Percentiles rank a stretch among this genome's conserved stretches.
Evolutionary conservation across 2,329 filamentous ascomycete genomes (phyloP).

Genomic region (Calonectria fujianensis): DNA sequence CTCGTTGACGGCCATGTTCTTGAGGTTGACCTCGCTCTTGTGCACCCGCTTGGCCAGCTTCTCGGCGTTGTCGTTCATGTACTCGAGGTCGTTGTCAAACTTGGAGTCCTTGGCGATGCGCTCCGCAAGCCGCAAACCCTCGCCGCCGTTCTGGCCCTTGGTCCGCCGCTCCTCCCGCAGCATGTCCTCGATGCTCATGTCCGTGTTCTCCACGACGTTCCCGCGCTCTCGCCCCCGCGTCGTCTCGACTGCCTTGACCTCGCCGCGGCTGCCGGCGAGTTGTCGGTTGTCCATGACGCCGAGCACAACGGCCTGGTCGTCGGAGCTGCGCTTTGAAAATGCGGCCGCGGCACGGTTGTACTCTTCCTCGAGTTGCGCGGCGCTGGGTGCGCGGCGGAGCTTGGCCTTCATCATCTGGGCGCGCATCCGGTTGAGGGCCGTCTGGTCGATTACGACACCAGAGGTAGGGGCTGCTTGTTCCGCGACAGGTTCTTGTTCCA

Average conservation of each 20-base stretch:
- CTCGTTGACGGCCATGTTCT: slow-evolving; percentile 89
- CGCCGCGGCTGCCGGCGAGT: slow-evolving; percentile 82
- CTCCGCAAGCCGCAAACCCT: slow-evolving; percentile 89
- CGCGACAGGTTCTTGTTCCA: slow-evolving; percentile 72
- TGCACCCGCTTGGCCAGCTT: slow-evolving; percentile 92
- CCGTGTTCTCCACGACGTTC: slow-evolving; percentile 90
- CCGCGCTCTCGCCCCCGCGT: slow-evolving; percentile 91
- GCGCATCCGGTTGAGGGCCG: slow-evolving; percentile 89
- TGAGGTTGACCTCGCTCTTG: slow-evolving; percentile 90
- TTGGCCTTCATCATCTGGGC: slow-evolving; percentile 98
- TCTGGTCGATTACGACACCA: slow-evolving; percentile 78
- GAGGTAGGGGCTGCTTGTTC: slow-evolving; percentile 62
- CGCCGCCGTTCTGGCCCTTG: slow-evolving; percentile 84
- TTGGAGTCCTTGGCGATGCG: slow-evolving; percentile 94
- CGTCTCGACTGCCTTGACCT: slow-evolving; percentile 86
- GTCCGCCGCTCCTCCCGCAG: slow-evolving; percentile 94
- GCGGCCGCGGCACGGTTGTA: slow-evolving; percentile 85
- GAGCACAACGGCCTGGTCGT: slow-evolving; percentile 82
- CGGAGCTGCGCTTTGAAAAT: slow-evolving; percentile 71
- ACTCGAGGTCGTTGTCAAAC: slow-evolving; percentile 94
- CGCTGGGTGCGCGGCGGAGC: slow-evolving; percentile 84
- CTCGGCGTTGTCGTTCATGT: slow-evolving; percentile 96
- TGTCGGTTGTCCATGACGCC: slow-evolving; percentile 93
- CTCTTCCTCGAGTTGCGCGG: slow-evolving; percentile 84
- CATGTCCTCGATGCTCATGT: slow-evolving; percentile 98